Evolutionary conservation across 805 yeast genomes (phyloP).

Genomic region (Komagataella pseudopastoris): DNA sequence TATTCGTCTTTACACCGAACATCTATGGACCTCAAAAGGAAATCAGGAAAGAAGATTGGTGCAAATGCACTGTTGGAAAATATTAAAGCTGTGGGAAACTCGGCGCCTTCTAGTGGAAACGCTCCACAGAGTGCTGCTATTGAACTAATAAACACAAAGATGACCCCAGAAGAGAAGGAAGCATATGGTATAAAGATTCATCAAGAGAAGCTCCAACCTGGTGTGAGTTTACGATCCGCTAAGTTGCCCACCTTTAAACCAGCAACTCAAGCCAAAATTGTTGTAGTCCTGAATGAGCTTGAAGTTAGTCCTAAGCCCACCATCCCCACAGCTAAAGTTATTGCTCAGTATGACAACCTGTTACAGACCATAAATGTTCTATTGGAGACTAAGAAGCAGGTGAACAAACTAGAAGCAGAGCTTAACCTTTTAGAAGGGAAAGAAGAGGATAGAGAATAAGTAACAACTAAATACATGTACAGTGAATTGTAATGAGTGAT

Average conservation of each 20-base stretch:
- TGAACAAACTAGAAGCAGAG: slow-evolving; percentile 81
- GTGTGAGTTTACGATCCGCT: slow-evolving; percentile 71
- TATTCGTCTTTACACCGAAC: not conserved
- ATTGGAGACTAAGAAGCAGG: slow-evolving; percentile 74
- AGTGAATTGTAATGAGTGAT: not conserved
- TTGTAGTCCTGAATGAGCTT: slow-evolving; percentile 57
- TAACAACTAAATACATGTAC: not conserved
- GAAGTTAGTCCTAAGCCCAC: slow-evolving; percentile 73
- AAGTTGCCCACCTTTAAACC: slow-evolving; percentile 73
- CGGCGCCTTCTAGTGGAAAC: not conserved
- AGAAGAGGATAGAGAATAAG: slow-evolving; percentile 6
- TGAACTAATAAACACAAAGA: slow-evolving; percentile 32
- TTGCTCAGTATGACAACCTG: slow-evolving; percentile 64
- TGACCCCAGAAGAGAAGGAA: slow-evolving; percentile 68
- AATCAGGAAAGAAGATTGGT: not conserved
- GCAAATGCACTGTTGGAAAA: not conserved
- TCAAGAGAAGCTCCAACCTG: slow-evolving; percentile 61
- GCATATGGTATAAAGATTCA: slow-evolving; percentile 76
- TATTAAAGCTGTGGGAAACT: not conserved
- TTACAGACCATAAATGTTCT: slow-evolving; percentile 56
- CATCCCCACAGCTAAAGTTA: slow-evolving; percentile 73
- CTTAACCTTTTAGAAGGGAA: slow-evolving; percentile 30
- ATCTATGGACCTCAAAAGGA: not conserved
- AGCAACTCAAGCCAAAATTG: slow-evolving; percentile 49
- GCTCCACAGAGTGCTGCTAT: slow-evolving; percentile 4